These are phyloP conservation scores for Lipomyces lipofer DNA, from an alignment of 805 yeast genomes.

Conservation along the genomic window DNA sequence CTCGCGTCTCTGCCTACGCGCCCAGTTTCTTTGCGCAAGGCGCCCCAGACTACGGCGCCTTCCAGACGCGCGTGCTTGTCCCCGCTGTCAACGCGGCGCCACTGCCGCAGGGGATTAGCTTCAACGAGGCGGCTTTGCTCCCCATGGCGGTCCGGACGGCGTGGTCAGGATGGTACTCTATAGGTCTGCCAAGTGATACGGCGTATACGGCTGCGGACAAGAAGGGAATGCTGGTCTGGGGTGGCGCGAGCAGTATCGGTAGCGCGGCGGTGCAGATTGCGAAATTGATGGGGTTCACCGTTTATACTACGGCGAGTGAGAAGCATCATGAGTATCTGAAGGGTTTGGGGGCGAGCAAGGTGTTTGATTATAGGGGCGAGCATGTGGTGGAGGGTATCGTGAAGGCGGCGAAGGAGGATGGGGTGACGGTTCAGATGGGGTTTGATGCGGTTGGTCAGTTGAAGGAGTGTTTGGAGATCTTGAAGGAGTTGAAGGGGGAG, in stretches of 20 bases:
- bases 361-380: constrained; percentile 54
- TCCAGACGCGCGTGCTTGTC: constrained; percentile 25
- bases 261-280: constrained; percentile 60
- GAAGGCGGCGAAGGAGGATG: constrained; percentile 2
- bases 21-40: neutral
- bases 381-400: constrained; percentile 34
- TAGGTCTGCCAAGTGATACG: constrained; percentile 3
- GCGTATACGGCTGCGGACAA: neutral
- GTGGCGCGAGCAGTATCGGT: constrained; percentile 68
- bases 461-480: too few relatives aligned
- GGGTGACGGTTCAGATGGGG: neutral
- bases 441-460: too few relatives aligned
- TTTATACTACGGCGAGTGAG: constrained; percentile 55
- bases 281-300: constrained; percentile 48
- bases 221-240: constrained; percentile 51
- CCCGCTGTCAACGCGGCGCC: constrained; percentile 11
- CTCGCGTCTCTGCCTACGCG: constrained; percentile 5
- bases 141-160: constrained; percentile 31
- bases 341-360: constrained; percentile 51
- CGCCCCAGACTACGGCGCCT: constrained; percentile 23
- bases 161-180: neutral
- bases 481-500: neutral
- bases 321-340: constrained; percentile 47
- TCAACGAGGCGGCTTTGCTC: constrained; percentile 26
- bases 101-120: constrained; percentile 28